Conservation (phyloP, 2,329 filamentous ascomycete genomes). For the Scedosporium minutisporum region DNA sequence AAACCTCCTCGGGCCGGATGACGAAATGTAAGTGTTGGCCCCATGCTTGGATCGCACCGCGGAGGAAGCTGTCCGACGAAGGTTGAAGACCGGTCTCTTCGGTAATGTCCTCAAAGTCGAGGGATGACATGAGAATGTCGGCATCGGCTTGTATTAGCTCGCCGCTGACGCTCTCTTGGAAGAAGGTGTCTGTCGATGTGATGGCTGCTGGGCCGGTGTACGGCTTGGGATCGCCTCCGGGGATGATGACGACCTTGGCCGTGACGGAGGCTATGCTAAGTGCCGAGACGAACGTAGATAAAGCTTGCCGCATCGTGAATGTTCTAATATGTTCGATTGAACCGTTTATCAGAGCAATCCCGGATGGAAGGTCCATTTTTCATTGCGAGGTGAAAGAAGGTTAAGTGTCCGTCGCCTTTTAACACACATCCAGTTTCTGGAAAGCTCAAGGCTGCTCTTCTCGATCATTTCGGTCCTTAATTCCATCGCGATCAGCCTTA, state of each 20-base stretch:
- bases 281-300: background rate
- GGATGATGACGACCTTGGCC: conserved; percentile 9
- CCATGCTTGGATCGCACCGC: conserved; percentile 37
- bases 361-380: no score
- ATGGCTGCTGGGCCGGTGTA: conserved; percentile 2
- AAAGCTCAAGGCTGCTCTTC: no score
- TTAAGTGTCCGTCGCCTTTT: no score
- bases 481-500: no score
- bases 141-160: conserved; percentile 1
- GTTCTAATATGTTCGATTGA: no score
- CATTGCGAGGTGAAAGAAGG: no score
- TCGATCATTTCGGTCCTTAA: no score
- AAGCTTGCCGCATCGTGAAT: background rate
- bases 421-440: no score
- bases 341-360: no score
- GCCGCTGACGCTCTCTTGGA: conserved; percentile 1
- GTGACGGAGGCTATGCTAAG: background rate
- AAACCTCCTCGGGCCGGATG: conserved; percentile 43
- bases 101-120: background rate
- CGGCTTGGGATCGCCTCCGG: conserved; percentile 9
- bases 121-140: conserved; percentile 3
- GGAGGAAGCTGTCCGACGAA: conserved; percentile 27
- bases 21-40: conserved; percentile 38
- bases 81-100: conserved; percentile 2
- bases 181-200: conserved; percentile 3